phyloP scores from a whole-genome alignment of 148 eudicot genomes.

The Rhododendron ferrugineum region DNA sequence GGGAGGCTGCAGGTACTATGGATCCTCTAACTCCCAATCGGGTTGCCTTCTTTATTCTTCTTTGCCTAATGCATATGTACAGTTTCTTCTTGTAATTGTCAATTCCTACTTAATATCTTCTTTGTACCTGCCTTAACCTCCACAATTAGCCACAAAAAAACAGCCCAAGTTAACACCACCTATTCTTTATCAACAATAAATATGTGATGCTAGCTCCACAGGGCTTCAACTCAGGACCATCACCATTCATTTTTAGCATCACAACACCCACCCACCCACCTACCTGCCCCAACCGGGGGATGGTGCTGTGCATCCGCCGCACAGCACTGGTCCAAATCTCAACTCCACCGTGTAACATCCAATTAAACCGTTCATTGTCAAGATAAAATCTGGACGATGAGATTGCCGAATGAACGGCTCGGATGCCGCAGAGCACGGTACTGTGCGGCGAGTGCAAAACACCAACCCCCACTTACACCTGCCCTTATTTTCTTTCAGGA shows the following conservation, averaged over 20 bases:
- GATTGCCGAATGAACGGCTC: no score
- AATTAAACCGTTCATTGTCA: no score
- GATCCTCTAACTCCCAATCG: no score
- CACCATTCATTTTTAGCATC: neutral
- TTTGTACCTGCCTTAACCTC: neutral
- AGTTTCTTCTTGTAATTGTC: neutral
- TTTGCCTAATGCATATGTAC: neutral
- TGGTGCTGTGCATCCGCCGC: no score
- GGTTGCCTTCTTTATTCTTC: no score
- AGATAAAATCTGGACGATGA: no score
- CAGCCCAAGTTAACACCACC: neutral
- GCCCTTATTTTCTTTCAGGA: neutral
- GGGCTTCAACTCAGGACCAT: neutral
- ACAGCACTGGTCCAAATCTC: no score
- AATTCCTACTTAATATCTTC: neutral
- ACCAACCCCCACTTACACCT: neutral
- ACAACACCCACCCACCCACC: neutral
- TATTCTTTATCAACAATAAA: neutral
- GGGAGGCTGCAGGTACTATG: no score
- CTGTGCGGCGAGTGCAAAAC: no score
- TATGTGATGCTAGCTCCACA: neutral
- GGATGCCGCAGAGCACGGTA: no score
- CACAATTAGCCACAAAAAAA: constrained; percentile 5
- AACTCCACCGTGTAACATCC: no score
- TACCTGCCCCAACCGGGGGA: neutral